phyloP scores from a whole-genome alignment of 192 early-diverging fungal species.

The Dimargaris cristalligena region DNA sequence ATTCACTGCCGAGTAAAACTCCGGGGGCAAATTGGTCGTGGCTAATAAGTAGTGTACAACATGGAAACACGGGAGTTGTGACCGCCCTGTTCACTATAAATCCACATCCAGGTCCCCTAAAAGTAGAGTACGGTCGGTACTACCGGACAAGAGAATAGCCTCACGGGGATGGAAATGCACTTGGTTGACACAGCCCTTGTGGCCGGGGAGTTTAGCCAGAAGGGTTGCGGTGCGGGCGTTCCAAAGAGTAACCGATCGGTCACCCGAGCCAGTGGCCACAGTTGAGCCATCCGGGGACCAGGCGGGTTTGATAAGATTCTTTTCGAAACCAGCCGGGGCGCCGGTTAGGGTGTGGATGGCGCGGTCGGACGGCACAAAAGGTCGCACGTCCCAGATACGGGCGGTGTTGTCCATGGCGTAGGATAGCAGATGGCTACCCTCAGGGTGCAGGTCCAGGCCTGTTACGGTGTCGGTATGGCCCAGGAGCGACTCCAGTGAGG shows the following conservation, averaged over 20 bases:
- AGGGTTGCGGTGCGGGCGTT: conserved; percentile 56
- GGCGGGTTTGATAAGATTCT: conserved; percentile 76
- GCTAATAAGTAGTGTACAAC: no score
- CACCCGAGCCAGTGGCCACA: conserved; percentile 72
- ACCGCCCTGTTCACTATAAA: background rate
- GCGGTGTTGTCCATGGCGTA: conserved; percentile 93
- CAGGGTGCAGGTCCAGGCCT: conserved; percentile 65
- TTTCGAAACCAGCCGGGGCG: conserved; percentile 90
- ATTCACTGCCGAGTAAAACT: no score
- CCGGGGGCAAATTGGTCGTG: no score
- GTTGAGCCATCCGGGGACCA: conserved; percentile 76
- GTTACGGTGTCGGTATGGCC: conserved; percentile 87
- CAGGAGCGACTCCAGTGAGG: conserved; percentile 38
- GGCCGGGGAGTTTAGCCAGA: conserved; percentile 86
- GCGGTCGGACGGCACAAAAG: conserved; percentile 59
- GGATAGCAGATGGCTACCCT: conserved; percentile 66
- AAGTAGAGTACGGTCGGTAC: conserved; percentile 78
- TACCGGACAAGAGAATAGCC: conserved; percentile 68
- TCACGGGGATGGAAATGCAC: conserved; percentile 86
- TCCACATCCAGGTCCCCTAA: conserved; percentile 60
- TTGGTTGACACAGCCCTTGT: conserved; percentile 85
- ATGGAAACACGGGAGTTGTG: no score
- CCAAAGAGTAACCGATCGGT: conserved; percentile 86
- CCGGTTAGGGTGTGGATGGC: conserved; percentile 61
- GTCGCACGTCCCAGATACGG: conserved; percentile 87